Conservation (phyloP, 2,329 filamentous ascomycete genomes). For the Fusarium pilosicola region DNA sequence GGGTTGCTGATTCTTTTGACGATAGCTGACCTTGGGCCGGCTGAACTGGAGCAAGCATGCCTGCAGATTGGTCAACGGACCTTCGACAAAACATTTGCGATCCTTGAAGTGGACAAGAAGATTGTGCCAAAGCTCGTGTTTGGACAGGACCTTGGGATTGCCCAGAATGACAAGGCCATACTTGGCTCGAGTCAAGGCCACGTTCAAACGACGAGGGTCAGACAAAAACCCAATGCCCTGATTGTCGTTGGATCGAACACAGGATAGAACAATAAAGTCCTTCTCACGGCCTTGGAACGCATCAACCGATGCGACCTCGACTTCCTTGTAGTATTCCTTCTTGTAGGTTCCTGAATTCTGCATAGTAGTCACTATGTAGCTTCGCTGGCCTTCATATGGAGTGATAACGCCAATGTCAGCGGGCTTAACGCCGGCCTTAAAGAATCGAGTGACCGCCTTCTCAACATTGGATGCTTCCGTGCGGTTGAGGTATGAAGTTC, state of each 20-base stretch:
- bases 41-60: slow-evolving; percentile 94
- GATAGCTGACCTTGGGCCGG: slow-evolving; percentile 90
- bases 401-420: slow-evolving; percentile 97
- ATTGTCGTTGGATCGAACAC: slow-evolving; percentile 97
- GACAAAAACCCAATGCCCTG: slow-evolving; percentile 99
- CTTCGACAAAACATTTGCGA: slow-evolving; percentile 93
- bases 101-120: slow-evolving; percentile 97
- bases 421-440: slow-evolving; percentile 97
- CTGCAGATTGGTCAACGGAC: slow-evolving; percentile 94
- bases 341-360: slow-evolving; percentile 97
- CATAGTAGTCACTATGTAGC: slow-evolving; percentile 99
- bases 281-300: slow-evolving; percentile 99
- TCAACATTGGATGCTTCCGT: slow-evolving; percentile 98
- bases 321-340: slow-evolving; percentile 98
- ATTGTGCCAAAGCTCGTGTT: slow-evolving; percentile 98
- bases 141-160: slow-evolving; percentile 96
- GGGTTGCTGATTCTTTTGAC: slow-evolving; percentile 85
- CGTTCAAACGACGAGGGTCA: slow-evolving; percentile 95
- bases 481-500: slow-evolving; percentile 97
- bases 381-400: slow-evolving; percentile 97
- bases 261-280: slow-evolving; percentile 98
- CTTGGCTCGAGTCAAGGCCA: slow-evolving; percentile 95
- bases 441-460: slow-evolving; percentile 98
- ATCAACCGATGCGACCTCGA: slow-evolving; percentile 97
- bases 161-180: slow-evolving; percentile 96